Conservation (phyloP, 1,284 basidiomycete genomes). For the Tetrapyrgos nigripes region DNA sequence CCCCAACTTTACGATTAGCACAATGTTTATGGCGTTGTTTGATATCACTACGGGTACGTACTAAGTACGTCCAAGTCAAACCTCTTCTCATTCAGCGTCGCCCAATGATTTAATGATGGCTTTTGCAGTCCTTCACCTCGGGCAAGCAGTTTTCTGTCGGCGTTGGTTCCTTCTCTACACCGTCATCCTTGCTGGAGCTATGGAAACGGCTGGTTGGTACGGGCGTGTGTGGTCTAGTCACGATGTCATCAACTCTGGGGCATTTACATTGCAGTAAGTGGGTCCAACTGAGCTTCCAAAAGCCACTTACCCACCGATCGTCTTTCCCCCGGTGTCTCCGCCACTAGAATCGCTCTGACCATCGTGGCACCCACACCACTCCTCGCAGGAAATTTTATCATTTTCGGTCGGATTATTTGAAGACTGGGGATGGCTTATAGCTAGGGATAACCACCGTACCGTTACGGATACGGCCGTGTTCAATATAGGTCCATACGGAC, state of each 20-base stretch:
- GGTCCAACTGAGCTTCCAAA: no score
- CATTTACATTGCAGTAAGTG: slow-evolving; percentile 10
- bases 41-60: not conserved
- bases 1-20: slow-evolving; percentile 1
- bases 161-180: slow-evolving; percentile 8
- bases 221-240: slow-evolving; percentile 9
- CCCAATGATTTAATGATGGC: no score
- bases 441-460: no score
- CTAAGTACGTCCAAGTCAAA: not conserved
- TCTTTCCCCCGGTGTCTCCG: not conserved
- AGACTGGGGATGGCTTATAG: no score
- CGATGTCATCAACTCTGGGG: slow-evolving; percentile 4
- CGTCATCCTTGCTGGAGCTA: not conserved
- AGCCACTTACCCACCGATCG: no score
- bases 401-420: not conserved
- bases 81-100: no score
- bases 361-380: no score
- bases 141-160: slow-evolving; percentile 7
- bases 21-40: not conserved
- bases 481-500: no score
- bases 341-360: no score
- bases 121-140: slow-evolving; percentile 4
- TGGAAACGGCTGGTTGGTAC: slow-evolving; percentile 7
- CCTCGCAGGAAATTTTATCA: not conserved
- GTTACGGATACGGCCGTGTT: no score